Conservation (phyloP, 805 yeast species). For the Wickerhamia fluorescens region DNA sequence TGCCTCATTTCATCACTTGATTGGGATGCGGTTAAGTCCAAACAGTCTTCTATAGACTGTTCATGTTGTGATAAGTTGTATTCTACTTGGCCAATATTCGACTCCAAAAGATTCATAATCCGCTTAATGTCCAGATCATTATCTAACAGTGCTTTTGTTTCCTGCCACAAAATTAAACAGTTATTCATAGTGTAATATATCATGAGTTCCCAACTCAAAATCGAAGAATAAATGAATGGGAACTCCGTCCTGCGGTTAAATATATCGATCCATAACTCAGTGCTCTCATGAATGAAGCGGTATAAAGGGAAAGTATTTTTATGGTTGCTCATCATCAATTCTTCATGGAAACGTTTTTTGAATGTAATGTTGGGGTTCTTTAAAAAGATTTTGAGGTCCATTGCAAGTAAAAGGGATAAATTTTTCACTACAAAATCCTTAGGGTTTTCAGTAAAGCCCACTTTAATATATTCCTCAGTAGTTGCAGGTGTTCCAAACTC, state of each 20-base stretch:
- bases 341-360: conserved; percentile 57
- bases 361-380: conserved; percentile 53
- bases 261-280: conserved; percentile 29
- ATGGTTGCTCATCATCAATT: conserved; percentile 52
- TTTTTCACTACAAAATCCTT: conserved; percentile 34
- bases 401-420: conserved; percentile 43
- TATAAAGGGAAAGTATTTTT: conserved; percentile 45
- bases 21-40: conserved; percentile 32
- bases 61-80: conserved; percentile 10
- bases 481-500: conserved; percentile 38
- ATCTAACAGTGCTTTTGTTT: conserved; percentile 43
- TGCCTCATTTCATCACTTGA: conserved; percentile 47
- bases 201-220: conserved; percentile 47
- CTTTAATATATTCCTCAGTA: conserved; percentile 36
- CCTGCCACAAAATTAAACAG: conserved; percentile 58
- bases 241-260: conserved; percentile 22
- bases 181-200: conserved; percentile 51
- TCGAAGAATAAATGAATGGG: conserved; percentile 32
- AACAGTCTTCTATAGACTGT: conserved; percentile 37
- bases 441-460: conserved; percentile 43
- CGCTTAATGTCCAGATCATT: conserved; percentile 45
- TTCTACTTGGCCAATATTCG: conserved; percentile 25
- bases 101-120: conserved; percentile 38
- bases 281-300: conserved; percentile 27
- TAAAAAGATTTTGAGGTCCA: conserved; percentile 49